These are phyloP conservation scores for Mycocentrospora acerina DNA, from an alignment of 2,329 filamentous ascomycete species.

Conservation along the genomic window DNA sequence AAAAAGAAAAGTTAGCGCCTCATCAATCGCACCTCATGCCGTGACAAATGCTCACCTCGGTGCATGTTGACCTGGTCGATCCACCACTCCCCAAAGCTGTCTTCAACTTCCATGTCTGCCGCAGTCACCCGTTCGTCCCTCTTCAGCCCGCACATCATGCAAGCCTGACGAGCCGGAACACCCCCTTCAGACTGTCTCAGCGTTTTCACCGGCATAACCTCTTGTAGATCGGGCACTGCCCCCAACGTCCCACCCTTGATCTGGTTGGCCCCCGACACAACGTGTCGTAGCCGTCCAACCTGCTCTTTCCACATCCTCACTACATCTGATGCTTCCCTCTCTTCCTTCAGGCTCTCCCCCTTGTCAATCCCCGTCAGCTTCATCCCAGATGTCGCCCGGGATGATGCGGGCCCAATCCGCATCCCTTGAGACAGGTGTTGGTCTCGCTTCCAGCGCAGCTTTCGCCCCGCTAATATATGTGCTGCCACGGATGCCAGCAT, in stretches of 20 bases:
- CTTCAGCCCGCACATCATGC: conserved; percentile 84
- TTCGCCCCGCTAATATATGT: conserved; percentile 82
- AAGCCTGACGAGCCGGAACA: conserved; percentile 71
- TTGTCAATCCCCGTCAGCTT: conserved; percentile 87
- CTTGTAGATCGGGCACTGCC: conserved; percentile 68
- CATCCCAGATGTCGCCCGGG: conserved; percentile 73
- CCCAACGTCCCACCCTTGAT: conserved; percentile 41
- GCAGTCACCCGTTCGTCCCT: conserved; percentile 79
- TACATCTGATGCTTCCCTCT: conserved; percentile 80
- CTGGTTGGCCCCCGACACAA: conserved; percentile 67
- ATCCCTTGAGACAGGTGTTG: conserved; percentile 81
- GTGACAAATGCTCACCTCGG: conserved; percentile 56
- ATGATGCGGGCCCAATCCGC: conserved; percentile 76
- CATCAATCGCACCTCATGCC: conserved; percentile 29
- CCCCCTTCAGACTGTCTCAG: conserved; percentile 65
- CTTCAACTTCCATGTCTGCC: conserved; percentile 75
- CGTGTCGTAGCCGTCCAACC: conserved; percentile 71
- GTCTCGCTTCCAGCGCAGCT: conserved; percentile 88
- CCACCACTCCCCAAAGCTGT: conserved; percentile 98
- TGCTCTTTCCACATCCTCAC: conserved; percentile 73
- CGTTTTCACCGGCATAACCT: conserved; percentile 67
- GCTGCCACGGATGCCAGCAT: conserved; percentile 66
- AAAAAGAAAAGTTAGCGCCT: conserved; percentile 4
- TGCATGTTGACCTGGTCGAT: conserved; percentile 66
- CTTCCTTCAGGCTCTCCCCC: conserved; percentile 77